Evolutionary conservation across 2,329 filamentous ascomycete genomes (phyloP).

Genomic region (Aspergillus fischeri): DNA sequence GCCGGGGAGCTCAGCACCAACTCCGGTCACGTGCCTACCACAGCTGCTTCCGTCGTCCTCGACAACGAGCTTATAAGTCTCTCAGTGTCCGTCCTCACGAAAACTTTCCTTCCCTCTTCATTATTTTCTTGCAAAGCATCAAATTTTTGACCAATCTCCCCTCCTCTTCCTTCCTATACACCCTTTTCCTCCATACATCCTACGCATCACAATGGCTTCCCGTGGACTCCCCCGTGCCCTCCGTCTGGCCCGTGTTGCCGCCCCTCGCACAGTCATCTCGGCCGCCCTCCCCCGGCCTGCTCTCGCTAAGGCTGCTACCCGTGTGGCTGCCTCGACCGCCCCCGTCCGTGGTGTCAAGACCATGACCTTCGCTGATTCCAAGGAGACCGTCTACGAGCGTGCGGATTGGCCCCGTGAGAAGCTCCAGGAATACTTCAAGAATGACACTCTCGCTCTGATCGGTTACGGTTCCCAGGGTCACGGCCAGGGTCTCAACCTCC

Average conservation of each 20-base stretch:
- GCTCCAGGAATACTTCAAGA: conserved; percentile 99
- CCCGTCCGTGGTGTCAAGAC: conserved; percentile 83
- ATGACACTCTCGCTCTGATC: conserved; percentile 98
- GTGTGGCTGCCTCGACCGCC: conserved; percentile 43
- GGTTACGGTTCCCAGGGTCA: conserved; percentile 98
- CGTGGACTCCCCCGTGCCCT: conserved; percentile 53
- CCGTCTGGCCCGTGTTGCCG: conserved; percentile 55
- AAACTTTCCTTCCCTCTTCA: not conserved
- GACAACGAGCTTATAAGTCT: conserved; percentile 18
- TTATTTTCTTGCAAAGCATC: conserved; percentile 3
- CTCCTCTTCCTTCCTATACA: conserved; percentile 8
- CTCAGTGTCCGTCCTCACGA: not conserved
- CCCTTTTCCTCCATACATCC: conserved; percentile 10
- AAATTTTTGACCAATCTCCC: conserved; percentile 6
- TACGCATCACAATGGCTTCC: conserved; percentile 41
- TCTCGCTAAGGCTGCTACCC: conserved; percentile 43
- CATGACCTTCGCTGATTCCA: conserved; percentile 93
- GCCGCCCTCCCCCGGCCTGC: conserved; percentile 50
- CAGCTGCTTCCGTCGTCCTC: conserved; percentile 5
- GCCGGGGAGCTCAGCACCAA: conserved; percentile 24
- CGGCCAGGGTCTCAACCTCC: conserved; percentile 98
- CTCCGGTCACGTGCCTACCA: conserved; percentile 25
- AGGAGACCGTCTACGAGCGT: conserved; percentile 96
- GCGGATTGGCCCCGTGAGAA: conserved; percentile 98
- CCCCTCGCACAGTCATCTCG: conserved; percentile 55